Evolutionary conservation across 2,329 filamentous ascomycete species (phyloP), one percentile per base, ranked within the genome.

Genomic region (Ceratocystis variospora): DNA sequence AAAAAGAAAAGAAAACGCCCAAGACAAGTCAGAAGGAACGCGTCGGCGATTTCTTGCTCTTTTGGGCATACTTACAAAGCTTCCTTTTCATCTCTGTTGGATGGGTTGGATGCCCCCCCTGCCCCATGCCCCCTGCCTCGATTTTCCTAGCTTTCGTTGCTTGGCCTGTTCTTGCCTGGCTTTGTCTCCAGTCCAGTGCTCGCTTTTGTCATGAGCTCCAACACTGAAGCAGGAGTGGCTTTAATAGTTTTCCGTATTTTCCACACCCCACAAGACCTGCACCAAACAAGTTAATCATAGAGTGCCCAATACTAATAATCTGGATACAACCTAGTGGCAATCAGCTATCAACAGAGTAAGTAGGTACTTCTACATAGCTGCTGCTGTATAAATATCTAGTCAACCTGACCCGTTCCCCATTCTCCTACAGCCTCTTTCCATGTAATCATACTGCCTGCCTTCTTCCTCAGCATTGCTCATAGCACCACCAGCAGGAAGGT

Each of bases 291-390:
- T 53, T 53, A 53, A 53, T 25, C 48, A 22, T 59, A 17, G 31
- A 59, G 55, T 59, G 28, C 55, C 55, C 55, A 59, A 59, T 59
- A 31, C 55, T 33, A 37, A 59, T 59, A 59, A 59, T 59, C 55
- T 59, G 33, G 55, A 59, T 59, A 37, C 55, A 59, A 59, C 55
- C 55, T 59, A n/a, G 55, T 59, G 55, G 55, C 55, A 37, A 59
- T 7, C 31, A 19, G 55, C 28, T 37, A 59, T 59, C 15, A 59
- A 59, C 55, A 59, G 22, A 19, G 7, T n/a, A 53, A 8, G 48
- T 12, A 22, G 22, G 55, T 59, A 59, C 28, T 25, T 59, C 28
- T 31, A 19, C 17, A 33, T n/a, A 8, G 55, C 25, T 5, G n/a
- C 28, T n/a, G 19, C 55, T 22, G 33, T 59, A 59, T 59, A 59